Conservation (phyloP, 2,329 filamentous ascomycete species). For the Fusarium transvaalense region DNA sequence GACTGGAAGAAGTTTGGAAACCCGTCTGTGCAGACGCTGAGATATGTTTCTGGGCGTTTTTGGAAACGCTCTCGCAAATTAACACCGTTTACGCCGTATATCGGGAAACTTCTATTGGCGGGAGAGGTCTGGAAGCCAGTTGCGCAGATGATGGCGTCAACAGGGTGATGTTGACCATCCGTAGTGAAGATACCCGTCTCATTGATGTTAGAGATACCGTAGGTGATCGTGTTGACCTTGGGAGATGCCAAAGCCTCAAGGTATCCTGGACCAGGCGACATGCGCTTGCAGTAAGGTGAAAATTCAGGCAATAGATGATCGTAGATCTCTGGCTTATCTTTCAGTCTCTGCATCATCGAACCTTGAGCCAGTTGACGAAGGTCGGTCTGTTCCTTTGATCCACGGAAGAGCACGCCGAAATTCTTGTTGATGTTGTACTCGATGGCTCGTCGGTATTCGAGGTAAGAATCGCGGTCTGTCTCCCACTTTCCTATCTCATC, state of each 20-base stretch:
- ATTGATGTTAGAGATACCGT: neutral
- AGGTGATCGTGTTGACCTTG: slow-evolving; percentile 17
- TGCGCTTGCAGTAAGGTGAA: slow-evolving; percentile 20
- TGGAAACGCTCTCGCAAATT: slow-evolving; percentile 22
- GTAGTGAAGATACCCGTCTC: neutral
- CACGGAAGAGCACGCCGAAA: slow-evolving; percentile 9
- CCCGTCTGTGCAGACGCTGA: slow-evolving; percentile 21
- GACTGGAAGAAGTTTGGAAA: slow-evolving; percentile 29
- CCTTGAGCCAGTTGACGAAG: slow-evolving; percentile 4
- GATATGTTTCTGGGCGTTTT: slow-evolving; percentile 22
- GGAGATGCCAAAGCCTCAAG: slow-evolving; percentile 13
- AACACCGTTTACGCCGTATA: neutral
- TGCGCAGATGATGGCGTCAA: slow-evolving; percentile 8
- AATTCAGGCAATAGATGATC: slow-evolving; percentile 8
- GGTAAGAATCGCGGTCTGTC: slow-evolving; percentile 11
- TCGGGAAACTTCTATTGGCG: slow-evolving; percentile 16
- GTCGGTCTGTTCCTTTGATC: neutral
- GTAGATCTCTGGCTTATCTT: slow-evolving; percentile 9
- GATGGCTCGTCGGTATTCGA: slow-evolving; percentile 8
- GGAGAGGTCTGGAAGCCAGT: slow-evolving; percentile 26
- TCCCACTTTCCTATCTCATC: slow-evolving; percentile 8
- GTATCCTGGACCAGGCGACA: slow-evolving; percentile 23
- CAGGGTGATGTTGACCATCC: slow-evolving; percentile 3
- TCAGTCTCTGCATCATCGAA: slow-evolving; percentile 3
- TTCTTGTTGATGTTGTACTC: slow-evolving; percentile 28